Evolutionary conservation across 148 eudicot genomes (phyloP), one percentile per base, ranked within the genome.

Genomic region (Fagopyrum esculentum): DNA sequence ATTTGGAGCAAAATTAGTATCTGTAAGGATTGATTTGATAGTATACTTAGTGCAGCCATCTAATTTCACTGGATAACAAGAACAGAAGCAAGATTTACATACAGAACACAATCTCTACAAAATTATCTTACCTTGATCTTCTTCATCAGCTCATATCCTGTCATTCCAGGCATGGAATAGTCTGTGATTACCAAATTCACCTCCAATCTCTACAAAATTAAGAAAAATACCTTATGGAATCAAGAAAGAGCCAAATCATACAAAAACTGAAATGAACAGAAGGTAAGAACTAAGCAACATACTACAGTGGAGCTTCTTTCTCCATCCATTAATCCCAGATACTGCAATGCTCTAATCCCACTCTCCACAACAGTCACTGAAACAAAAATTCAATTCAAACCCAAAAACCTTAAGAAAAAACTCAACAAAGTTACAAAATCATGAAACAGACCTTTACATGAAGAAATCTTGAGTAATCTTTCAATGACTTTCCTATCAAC

Each of bases 81-180:
- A 22, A 22, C 26, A 22, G 26, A 22, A 22, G 26, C 26, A 22
- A 22, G 26, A 22, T 22, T 22, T 22, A 22, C 26, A 22, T 22
- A 22, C 26, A 22, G 26, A 22, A 22, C 26, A 22, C 26, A 22
- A 22, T 22, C 26, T 22, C 26, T 22, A 22, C 26, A 56, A 29
- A 77, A 35, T 44, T 9, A 4, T 85, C 86, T 40, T 64, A 87
- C 89, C 87, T 86, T 88, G 40, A 85, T 81, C 80, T 88, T 88
- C 77, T 88, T 82, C 5, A 85, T 84, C 61, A 85, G 82, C 54
- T 84, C 84, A 55, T 81, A 84, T 66, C 84, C 84, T 2, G 84
- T 88, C 91, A 88, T 88, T 71, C 91, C 89, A 81, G 91, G 89
- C 91, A 87, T 87, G 1, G 88, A 87, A 40, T 71, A 71, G 55